Evolutionary conservation across 352 stramenopile species (phyloP), one percentile per base, ranked within the genome.

Genomic region (Phytophthora syringae): DNA sequence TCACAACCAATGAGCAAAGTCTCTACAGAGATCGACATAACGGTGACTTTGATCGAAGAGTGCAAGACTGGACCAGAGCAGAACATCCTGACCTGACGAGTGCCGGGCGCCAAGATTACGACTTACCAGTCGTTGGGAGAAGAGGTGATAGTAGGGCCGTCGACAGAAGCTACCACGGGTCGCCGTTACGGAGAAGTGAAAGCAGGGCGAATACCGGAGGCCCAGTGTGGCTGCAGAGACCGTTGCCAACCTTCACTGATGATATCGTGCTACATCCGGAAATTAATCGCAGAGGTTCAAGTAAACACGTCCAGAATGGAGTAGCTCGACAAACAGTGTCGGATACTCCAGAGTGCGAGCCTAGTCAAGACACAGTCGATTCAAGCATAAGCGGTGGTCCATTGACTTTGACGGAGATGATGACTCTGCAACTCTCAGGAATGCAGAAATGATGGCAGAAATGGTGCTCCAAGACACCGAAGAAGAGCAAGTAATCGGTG

Each of bases 11-110:
- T 12, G 52, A 59, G 24, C 22, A 59, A 32, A 50, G 50, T 12
- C 24, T 59, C 7, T 59, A 59, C 37, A 59, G 48, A 34, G 37
- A 59, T 16, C 37, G 52, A 28, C 39, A 59, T 16, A 21, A 9
- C 10, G 4, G 28, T 36, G 52, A 7, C 6, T 60, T 60, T 43
- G 39, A 44, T 13, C 11, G n/a, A 3, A 3, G n/a, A 11, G n/a
- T 50, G 1, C 39, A 37, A 11, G 36, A 58, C 21, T 58, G 37
- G 16, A 16, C 18, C 20, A 22, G 18, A 30, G 39, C 50, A 24
- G 7, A 50, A 21, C 39, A 59, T 18, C 37, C 37, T 21, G 39
- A 59, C 20, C 22, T 51, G 11, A 59, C 36, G 39, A 50, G 37
- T 32, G 27, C 27, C 27, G 27, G 27, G 5, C 27, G 27, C 27